Conservation (phyloP, 2,329 filamentous ascomycete species). For the Diaporthe sp. region DNA sequence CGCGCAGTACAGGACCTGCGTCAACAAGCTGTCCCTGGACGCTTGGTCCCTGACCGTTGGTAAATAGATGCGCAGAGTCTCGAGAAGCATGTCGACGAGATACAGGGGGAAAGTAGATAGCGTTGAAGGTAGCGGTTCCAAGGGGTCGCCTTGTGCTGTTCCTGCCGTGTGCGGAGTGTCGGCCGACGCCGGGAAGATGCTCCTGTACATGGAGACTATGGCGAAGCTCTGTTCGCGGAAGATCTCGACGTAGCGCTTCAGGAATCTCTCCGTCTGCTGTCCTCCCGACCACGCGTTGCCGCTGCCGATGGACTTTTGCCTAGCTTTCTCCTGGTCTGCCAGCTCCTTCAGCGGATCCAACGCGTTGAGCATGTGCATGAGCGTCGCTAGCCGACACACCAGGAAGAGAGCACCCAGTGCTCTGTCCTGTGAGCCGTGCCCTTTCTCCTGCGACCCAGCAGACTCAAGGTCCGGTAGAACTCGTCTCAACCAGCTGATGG, state of each 20-base stretch:
- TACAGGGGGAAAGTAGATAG: conserved; percentile 88
- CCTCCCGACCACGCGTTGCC: conserved; percentile 74
- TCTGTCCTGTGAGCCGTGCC: conserved; percentile 67
- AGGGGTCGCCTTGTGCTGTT: conserved; percentile 51
- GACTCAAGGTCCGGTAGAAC: conserved; percentile 84
- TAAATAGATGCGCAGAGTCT: conserved; percentile 82
- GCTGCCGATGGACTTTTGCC: conserved; percentile 57
- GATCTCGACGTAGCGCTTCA: conserved; percentile 97
- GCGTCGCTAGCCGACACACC: conserved; percentile 84
- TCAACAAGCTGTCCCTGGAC: conserved; percentile 88
- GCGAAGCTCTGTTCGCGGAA: conserved; percentile 98
- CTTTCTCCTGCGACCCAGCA: conserved; percentile 47
- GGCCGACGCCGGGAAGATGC: conserved; percentile 79
- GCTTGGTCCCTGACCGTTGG: conserved; percentile 85
- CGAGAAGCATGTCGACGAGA: conserved; percentile 83
- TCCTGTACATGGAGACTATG: conserved; percentile 94
- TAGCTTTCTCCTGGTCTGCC: conserved; percentile 84
- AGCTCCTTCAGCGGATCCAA: conserved; percentile 88
- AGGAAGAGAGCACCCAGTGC: conserved; percentile 87
- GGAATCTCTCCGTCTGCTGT: conserved; percentile 92
- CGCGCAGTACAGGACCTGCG: conserved; percentile 93
- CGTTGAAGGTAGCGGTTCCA: conserved; percentile 79
- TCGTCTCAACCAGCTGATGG: conserved; percentile 89
- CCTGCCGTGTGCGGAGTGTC: conserved; percentile 33
- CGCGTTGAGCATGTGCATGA: conserved; percentile 84